phyloP scores from a whole-genome alignment of 495 filamentous ascomycete genomes.

The Parathielavia appendiculata region DNA sequence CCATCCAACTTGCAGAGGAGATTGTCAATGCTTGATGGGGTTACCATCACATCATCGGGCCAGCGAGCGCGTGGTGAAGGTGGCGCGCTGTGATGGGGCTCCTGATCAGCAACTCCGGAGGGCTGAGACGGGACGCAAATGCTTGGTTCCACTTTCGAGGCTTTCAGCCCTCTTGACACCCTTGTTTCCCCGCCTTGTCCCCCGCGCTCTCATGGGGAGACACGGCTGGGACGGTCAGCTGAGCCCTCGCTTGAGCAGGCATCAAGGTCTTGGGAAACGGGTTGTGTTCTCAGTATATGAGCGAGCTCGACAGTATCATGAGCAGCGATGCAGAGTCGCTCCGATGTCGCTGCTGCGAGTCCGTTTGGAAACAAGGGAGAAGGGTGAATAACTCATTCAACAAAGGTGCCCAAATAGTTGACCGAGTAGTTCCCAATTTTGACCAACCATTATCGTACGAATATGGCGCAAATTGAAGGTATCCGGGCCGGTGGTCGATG shows the following conservation, averaged over 20 bases:
- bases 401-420: background rate
- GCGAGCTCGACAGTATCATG: background rate
- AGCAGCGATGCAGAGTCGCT: background rate
- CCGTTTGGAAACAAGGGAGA: too few relatives aligned
- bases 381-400: background rate
- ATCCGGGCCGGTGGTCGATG: too few relatives aligned
- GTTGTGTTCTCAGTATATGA: background rate
- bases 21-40: background rate
- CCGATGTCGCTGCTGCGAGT: constrained; percentile 1
- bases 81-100: background rate
- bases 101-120: too few relatives aligned
- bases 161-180: background rate
- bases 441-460: too few relatives aligned
- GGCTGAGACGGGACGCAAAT: background rate
- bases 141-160: background rate
- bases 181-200: constrained; percentile 8
- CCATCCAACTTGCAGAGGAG: background rate
- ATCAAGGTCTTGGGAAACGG: background rate
- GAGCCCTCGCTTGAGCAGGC: background rate
- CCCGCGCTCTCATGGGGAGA: background rate
- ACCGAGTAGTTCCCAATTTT: too few relatives aligned
- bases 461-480: too few relatives aligned
- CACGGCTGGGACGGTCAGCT: constrained; percentile 11
- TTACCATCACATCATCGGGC: too few relatives aligned
- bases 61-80: background rate